Percentiles rank a stretch among this genome's conserved stretches.
phyloP scores from a whole-genome alignment of 768 basidiomycete genomes.

The Leccinum broughii region DNA sequence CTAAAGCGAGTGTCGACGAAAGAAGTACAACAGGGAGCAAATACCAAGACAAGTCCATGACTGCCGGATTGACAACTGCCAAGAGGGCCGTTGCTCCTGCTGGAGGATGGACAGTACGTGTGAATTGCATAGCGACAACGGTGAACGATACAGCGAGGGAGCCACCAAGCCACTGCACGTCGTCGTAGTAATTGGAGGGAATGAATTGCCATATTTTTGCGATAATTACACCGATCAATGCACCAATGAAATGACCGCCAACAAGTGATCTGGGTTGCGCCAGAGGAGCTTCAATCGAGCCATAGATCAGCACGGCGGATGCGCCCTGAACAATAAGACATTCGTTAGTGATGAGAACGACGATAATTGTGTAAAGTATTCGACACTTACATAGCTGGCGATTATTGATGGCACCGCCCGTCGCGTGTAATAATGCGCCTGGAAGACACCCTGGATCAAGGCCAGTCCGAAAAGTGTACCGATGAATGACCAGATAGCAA shows the following conservation, averaged over 20 bases:
- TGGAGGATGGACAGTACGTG: constrained; percentile 53
- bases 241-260: constrained; percentile 43
- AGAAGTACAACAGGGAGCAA: constrained; percentile 54
- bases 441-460: constrained; percentile 50
- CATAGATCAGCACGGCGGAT: constrained; percentile 55
- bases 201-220: constrained; percentile 52
- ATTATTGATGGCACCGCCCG: constrained; percentile 35
- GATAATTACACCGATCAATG: constrained; percentile 48
- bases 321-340: constrained; percentile 41
- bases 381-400: constrained; percentile 22
- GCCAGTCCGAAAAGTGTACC: constrained; percentile 52
- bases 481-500: constrained; percentile 47
- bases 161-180: constrained; percentile 44
- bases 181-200: constrained; percentile 43
- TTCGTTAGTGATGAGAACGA: background rate
- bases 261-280: constrained; percentile 54
- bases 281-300: constrained; percentile 51
- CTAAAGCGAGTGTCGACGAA: constrained; percentile 44
- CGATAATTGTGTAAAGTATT: background rate
- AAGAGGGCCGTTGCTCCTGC: constrained; percentile 58
- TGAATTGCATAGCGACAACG: constrained; percentile 53
- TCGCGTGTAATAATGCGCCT: constrained; percentile 47
- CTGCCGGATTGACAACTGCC: constrained; percentile 43
- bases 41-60: constrained; percentile 51
- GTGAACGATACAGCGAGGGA: constrained; percentile 42